Base-by-base conservation (phyloP, 441 rosid species). In the Croton setiger region DNA sequence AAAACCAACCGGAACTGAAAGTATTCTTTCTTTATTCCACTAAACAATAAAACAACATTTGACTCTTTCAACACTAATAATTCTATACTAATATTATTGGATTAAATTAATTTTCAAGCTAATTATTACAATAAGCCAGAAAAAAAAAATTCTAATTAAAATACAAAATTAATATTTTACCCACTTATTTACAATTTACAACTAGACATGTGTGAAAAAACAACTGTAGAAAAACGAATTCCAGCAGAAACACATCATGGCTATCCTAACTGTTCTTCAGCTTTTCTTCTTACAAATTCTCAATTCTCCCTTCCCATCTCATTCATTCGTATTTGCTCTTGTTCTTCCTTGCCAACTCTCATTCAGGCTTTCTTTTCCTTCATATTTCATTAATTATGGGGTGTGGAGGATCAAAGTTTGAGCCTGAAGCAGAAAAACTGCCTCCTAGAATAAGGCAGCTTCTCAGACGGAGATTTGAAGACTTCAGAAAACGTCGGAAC, bases 381-480 rank as follows among this genome's bases (percentile, higher is more conserved):
- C n/a, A n/a, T n/a, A n/a, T n/a, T n/a, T n/a, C 3, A 23, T 45
- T 33, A 3, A 27, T 37, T 2, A 89, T 86, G 96, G 95, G 89
- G 55, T 76, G 85, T 52, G 80, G 80, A 4, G 73, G 56, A 47
- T 89, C 95, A 10, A 83, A 71, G 69, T 44, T 73, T 2, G 72
- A 31, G 9, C 63, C 67, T 13, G 60, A 59, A 6, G 72, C 64
- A 3, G 84, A 59, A 58, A 61, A 65, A 13, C 43, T 75, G 55
- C 80, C 79, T 12, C 67, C 72, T 2, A 82, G 72, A 18, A 56
- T 85, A 17, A 71, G 76, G 27, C 87, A 90, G 0, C 66, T 74
- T 63, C 72, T 87, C 5, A 69, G 77, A 9, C 75, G 82, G 45
- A 79, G 78, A 45, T 35, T 83, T 18, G 84, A 84, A 62, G 87